Base-by-base conservation (phyloP, 352 stramenopile species). In the Paralagenidium karlingii region DNA sequence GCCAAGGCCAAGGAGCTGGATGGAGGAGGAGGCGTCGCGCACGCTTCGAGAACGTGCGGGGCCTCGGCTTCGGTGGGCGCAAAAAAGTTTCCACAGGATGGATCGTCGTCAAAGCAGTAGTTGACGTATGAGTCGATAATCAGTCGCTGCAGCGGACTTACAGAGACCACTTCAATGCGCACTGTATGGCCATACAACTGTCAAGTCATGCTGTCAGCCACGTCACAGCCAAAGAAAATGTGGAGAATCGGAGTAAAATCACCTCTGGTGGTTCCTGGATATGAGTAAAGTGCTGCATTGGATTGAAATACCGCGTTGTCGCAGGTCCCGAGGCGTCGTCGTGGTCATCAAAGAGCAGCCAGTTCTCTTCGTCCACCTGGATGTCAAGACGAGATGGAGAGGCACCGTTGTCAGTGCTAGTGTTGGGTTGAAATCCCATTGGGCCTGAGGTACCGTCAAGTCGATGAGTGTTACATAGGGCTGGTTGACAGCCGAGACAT, bases 111-210 rank as follows among this genome's bases (percentile, higher is more conserved):
- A n/a, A n/a, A n/a, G n/a, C n/a, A n/a, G n/a, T n/a, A 78, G 9
- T 78, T 58, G 10, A 78, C 64, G 5, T 49, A 50, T 8, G 64
- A 69, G 45, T 82, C 53, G 48, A 82, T 74, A 34, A 78, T 64
- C 2, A 68, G 55, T 13, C 59, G 59, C 3, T 45, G 51, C 7
- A 74, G 45, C 1, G 68, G 68, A 24, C 27, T 25, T 3, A 55
- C 58, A 1, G 63, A 68, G 8, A 47, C 40, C 24, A 82, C 68
- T 20, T 65, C 34, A 25, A 79, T 74, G 34, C 45, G 49, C 20
- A 82, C 38, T 18, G 51, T 55, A 36, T 82, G 64, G 13, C 53
- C 55, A 22, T 77, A 82, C 2, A 82, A 44, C 64, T 77, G 24
- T 11, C 12, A 36, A 20, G 15, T 18, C 15, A 34, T n/a, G n/a